These are phyloP conservation scores for Allantophomopsis cytisporea DNA, from an alignment of 2,329 filamentous ascomycete species.

Conservation along the genomic window DNA sequence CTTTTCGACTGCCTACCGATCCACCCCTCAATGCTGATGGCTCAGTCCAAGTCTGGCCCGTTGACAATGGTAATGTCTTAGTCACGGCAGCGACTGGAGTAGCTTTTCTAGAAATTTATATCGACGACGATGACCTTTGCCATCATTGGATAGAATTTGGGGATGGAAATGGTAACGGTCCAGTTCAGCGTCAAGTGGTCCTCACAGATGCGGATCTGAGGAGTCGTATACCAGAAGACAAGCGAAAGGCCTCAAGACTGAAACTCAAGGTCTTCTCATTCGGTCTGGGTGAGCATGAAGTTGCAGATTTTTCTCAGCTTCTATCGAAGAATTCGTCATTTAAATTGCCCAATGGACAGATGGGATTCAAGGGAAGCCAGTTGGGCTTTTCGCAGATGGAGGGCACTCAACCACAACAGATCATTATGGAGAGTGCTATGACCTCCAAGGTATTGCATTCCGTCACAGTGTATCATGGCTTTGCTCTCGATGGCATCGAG, in stretches of 20 bases:
- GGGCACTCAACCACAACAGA: constrained; percentile 54
- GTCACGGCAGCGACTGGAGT: constrained; percentile 72
- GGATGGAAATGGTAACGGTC: constrained; percentile 40
- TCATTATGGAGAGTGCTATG: constrained; percentile 59
- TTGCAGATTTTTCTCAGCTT: constrained; percentile 64
- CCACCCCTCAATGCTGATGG: constrained; percentile 47
- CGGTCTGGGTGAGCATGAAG: constrained; percentile 57
- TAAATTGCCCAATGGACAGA: constrained; percentile 62
- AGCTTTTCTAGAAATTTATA: constrained; percentile 71
- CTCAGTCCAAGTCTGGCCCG: constrained; percentile 75
- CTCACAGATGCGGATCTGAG: constrained; percentile 67
- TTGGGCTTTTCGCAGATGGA: constrained; percentile 62
- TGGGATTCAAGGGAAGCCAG: constrained; percentile 63
- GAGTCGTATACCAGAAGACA: constrained; percentile 54
- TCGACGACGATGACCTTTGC: constrained; percentile 70
- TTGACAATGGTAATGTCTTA: constrained; percentile 64
- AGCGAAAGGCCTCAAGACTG: constrained; percentile 51
- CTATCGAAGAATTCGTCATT: constrained; percentile 56
- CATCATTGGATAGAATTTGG: constrained; percentile 71
- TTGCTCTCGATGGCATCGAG: constrained; percentile 72
- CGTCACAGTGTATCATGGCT: constrained; percentile 65
- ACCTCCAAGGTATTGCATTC: constrained; percentile 62
- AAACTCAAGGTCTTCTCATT: constrained; percentile 64
- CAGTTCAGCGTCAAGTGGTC: constrained; percentile 56
- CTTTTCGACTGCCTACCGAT: constrained; percentile 76